phyloP scores from a whole-genome alignment of 768 basidiomycete species.

The Boletus edulis region DNA sequence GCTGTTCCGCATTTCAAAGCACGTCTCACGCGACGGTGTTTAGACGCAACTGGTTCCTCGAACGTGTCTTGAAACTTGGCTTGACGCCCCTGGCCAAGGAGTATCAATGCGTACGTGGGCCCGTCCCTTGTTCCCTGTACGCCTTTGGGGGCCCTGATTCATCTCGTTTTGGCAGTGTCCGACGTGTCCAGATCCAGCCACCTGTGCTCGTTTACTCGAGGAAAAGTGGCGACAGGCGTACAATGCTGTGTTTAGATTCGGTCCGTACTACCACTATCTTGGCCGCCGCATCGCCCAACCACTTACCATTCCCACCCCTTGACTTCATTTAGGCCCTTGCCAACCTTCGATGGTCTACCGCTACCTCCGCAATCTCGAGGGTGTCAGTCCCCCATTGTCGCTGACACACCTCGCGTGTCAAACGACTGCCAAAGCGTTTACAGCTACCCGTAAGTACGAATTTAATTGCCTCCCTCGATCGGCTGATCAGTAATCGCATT shows the following conservation, averaged over 20 bases:
- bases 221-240: conserved; percentile 95
- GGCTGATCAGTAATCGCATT: too few relatives aligned
- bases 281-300: background rate
- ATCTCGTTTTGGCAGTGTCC: conserved; percentile 50
- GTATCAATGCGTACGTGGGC: conserved; percentile 80
- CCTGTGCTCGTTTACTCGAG: conserved; percentile 81
- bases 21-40: background rate
- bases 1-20: too few relatives aligned
- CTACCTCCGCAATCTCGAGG: conserved; percentile 87
- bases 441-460: conserved; percentile 64
- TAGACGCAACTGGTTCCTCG: conserved; percentile 90
- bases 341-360: conserved; percentile 93
- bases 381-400: conserved; percentile 82
- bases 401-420: conserved; percentile 89
- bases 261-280: conserved; percentile 31
- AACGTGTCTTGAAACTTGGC: conserved; percentile 89
- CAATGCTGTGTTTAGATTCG: conserved; percentile 82
- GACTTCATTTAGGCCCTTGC: conserved; percentile 56
- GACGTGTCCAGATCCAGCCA: conserved; percentile 77
- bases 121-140: background rate
- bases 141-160: background rate
- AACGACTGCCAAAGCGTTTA: conserved; percentile 84
- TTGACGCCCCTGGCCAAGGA: conserved; percentile 87
- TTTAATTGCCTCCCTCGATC: background rate
- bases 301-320: background rate